Evolutionary conservation across 805 yeast genomes (phyloP).

Genomic region (Wickerhamiella occidentalis): DNA sequence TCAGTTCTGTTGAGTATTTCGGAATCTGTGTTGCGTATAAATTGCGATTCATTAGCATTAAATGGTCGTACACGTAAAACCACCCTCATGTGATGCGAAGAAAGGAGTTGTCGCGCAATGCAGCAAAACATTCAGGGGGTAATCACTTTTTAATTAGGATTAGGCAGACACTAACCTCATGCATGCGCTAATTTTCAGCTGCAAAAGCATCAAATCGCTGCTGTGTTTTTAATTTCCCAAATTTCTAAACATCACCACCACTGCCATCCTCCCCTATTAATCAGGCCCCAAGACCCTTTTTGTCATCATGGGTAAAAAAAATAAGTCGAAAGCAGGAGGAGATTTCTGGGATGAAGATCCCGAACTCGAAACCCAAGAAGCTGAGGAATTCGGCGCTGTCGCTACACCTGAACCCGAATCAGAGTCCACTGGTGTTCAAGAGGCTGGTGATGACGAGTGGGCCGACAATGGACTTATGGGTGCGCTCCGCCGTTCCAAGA

Average conservation of each 20-base stretch:
- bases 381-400: slow-evolving; percentile 40
- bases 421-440: slow-evolving; percentile 2
- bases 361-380: slow-evolving; percentile 35
- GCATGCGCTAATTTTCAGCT: no score
- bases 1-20: background rate
- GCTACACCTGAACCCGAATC: slow-evolving; percentile 23
- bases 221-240: no score
- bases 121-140: background rate
- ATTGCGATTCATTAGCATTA: slow-evolving; percentile 30
- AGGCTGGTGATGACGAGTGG: slow-evolving; percentile 26
- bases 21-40: background rate
- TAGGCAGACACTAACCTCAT: no score
- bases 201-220: no score
- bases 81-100: slow-evolving; percentile 5
- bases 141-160: no score
- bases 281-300: slow-evolving; percentile 12
- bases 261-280: background rate
- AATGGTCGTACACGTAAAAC: slow-evolving; percentile 68
- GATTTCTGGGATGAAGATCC: slow-evolving; percentile 73
- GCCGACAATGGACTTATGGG: slow-evolving; percentile 59
- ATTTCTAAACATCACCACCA: background rate
- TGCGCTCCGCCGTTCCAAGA: slow-evolving; percentile 67
- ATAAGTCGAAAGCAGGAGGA: slow-evolving; percentile 53
- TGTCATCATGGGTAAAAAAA: slow-evolving; percentile 42
- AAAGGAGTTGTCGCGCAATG: background rate